Base-by-base conservation (phyloP, 768 basidiomycete genomes). In the Myochromella boudieri region DNA sequence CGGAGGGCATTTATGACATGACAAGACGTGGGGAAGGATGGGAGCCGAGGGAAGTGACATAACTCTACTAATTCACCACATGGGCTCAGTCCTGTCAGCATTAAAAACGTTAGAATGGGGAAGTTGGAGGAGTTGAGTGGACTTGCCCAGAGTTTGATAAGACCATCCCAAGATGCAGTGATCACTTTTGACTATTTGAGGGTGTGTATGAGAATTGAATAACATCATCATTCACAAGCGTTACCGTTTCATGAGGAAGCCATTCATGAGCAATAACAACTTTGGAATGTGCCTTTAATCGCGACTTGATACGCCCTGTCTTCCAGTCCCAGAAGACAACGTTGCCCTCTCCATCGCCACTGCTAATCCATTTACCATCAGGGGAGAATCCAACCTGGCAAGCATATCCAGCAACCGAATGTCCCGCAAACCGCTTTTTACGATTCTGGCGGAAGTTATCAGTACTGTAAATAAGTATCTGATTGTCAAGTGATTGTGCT, bases 261-360 rank as follows among this genome's bases (percentile, higher is more conserved):
- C 97, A 99, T 61, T 91, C 91, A 60, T 99, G 97, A 17, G 92
- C 82, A 58, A 99, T 97, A 42, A 98, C 91, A n/a, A 97, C 95
- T 69, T 97, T 93, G 10, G 80, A 83, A 65, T 98, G 97, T 2
- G 91, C 92, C 53, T 84, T 82, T 45, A 98, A 67, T 29, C 91
- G 76, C 45, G 88, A 92, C 70, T 95, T 91, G 66, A 98, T 94
- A 53, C 91, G 83, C 1, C 94, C 91, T n/a, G 87, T 95, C 71
- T 97, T 98, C 91, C 92, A 99, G 66, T 98, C 97, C 97, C 97
- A 99, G 67, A 97, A 95, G 3, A 97, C 89, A 33, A 99, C 77
- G 64, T 97, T 94, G 7, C 97, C 97, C 56, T 87, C 84, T 8
- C 91, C 90, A 59, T 97, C 95, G 22, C 97, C 97, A 48, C 92